Percentiles rank a stretch among this genome's conserved stretches.
phyloP scores from a whole-genome alignment of 2,329 filamentous ascomycete genomes.

The Diaporthe caulivora region DNA sequence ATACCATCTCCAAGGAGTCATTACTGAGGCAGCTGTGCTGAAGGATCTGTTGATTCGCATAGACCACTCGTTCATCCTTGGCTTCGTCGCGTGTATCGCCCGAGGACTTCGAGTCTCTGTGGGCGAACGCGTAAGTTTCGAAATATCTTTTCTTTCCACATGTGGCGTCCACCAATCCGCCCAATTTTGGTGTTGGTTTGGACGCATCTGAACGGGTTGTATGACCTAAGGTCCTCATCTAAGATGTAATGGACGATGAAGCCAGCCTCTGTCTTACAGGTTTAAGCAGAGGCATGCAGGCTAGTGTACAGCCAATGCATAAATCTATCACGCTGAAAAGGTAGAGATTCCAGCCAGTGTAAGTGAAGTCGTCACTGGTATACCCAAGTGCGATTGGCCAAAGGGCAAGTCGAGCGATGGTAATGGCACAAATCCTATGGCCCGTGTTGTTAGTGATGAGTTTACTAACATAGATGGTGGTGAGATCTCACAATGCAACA shows the following conservation, averaged over 20 bases:
- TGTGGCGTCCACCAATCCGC: neutral
- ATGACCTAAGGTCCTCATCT: neutral
- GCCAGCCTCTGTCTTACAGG: neutral
- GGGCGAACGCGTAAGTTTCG: neutral
- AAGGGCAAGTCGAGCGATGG: neutral
- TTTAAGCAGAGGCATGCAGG: neutral
- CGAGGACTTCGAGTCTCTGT: neutral
- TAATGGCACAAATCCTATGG: neutral
- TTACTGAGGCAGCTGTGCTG: neutral
- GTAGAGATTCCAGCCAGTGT: neutral
- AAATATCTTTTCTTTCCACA: neutral
- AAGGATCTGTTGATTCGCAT: neutral
- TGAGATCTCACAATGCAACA: neutral
- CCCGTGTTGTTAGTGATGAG: neutral
- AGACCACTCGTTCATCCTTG: neutral
- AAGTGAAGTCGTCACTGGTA: constrained; percentile 1
- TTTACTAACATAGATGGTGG: no score
- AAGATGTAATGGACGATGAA: neutral
- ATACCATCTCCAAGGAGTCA: neutral
- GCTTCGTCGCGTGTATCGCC: neutral
- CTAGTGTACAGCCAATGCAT: neutral
- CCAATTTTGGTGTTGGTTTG: neutral
- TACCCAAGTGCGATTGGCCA: neutral
- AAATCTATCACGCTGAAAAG: constrained; percentile 2
- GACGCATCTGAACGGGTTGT: neutral